Base-by-base conservation (phyloP, 106 monocot genomes). In the Posidonia australis region DNA sequence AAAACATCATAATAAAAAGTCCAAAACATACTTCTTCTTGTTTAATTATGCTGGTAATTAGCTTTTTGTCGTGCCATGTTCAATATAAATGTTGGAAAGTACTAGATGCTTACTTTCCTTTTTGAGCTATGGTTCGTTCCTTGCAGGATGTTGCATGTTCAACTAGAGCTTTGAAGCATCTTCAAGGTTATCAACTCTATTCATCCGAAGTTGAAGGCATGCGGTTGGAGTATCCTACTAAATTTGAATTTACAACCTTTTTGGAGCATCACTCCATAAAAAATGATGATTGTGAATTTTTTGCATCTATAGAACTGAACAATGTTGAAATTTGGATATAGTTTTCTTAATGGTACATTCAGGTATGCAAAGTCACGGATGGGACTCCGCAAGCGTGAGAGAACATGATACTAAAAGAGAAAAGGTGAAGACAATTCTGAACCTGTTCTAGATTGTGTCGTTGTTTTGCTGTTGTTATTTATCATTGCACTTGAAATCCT, bases 341-440 rank as follows among this genome's bases (percentile, higher is more conserved):
- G 43, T 52, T 76, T 76, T 16, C 77, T 74, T 77, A 52, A 84
- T 60, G 43, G n/a, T 36, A 23, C 32, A 30, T 52, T 27, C 44
- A 89, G 84, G 47, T 84, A 89, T 82, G 84, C 88, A 23, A 89
- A 82, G 70, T 74, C 88, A 54, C 81, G 77, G 27, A 89, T 89
- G 84, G 88, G 88, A 12, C 61, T 81, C 14, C 79, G 75, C n/a
- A 79, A 74, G 68, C 76, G 77, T 24, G 82, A 75, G 13, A 78
- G 60, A 51, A 51, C 32, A 66, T 45, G 36, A 36, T 2, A 36
- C 7, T 7, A 7, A 36, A n/a, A n/a, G n/a, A 4, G 36, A 2
- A 7, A 36, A 36, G 36, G 5, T 36, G 36, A 36, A 36, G 36
- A 36, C 36, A 7, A n/a, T 36, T 36, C 36, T 36, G 36, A 36